phyloP scores from a whole-genome alignment of 768 basidiomycete genomes.

The Hericium coralloides region DNA sequence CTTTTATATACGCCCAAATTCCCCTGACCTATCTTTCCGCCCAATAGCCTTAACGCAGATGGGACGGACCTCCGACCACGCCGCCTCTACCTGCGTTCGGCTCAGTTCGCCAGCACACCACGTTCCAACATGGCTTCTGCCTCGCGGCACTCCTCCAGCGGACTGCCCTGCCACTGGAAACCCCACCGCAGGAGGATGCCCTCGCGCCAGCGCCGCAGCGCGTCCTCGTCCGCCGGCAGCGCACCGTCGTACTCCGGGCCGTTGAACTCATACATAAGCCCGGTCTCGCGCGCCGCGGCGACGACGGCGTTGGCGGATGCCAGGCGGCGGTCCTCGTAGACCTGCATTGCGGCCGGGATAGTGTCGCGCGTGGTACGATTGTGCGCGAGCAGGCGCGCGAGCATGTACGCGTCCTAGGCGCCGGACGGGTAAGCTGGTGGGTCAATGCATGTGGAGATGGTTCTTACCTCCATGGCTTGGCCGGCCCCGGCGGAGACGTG shows the following conservation, averaged over 20 bases:
- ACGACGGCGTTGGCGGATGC: conserved; percentile 13
- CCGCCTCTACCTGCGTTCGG: no score
- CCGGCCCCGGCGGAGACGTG: conserved; percentile 23
- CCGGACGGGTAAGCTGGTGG: neutral
- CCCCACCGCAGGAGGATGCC: neutral
- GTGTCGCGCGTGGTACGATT: neutral
- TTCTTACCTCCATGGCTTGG: conserved; percentile 20
- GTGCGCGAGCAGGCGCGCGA: neutral
- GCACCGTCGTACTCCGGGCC: conserved; percentile 1
- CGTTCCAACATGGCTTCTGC: neutral
- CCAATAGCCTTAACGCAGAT: no score
- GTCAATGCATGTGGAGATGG: neutral
- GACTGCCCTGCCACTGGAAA: neutral
- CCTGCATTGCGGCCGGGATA: neutral
- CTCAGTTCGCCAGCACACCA: no score
- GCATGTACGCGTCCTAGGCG: neutral
- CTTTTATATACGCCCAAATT: no score
- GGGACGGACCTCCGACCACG: no score
- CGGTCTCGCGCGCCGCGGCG: conserved; percentile 6
- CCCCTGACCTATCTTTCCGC: no score
- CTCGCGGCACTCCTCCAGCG: neutral
- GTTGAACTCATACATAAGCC: conserved; percentile 17
- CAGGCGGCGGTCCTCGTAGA: conserved; percentile 1
- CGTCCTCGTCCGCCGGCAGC: conserved; percentile 7
- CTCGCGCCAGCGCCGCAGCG: neutral